Percentiles rank a stretch among this genome's conserved stretches.
phyloP scores from a whole-genome alignment of 805 yeast species.

The Grigorovia yakushimaensis region DNA sequence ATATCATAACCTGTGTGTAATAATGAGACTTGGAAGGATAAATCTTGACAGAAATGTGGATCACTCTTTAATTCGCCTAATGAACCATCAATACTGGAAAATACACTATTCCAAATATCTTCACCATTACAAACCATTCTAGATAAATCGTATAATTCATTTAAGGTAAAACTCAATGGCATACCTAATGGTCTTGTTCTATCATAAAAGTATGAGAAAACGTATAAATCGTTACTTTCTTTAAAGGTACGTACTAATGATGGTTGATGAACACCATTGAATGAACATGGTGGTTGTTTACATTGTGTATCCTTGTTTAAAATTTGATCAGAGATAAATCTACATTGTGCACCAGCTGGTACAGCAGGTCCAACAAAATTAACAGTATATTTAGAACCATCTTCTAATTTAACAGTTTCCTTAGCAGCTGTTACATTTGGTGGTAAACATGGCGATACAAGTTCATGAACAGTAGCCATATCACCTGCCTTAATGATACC shows the following conservation, averaged over 20 bases:
- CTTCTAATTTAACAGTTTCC: constrained; percentile 49
- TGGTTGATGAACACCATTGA: constrained; percentile 97
- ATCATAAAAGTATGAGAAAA: constrained; percentile 93
- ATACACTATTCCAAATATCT: constrained; percentile 56
- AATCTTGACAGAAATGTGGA: constrained; percentile 91
- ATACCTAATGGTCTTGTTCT: constrained; percentile 89
- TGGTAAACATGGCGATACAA: constrained; percentile 80
- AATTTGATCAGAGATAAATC: constrained; percentile 69
- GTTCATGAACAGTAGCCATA: constrained; percentile 34
- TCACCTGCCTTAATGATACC: constrained; percentile 32
- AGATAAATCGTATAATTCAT: constrained; percentile 76
- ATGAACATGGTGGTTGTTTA: constrained; percentile 73
- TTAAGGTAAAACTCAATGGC: constrained; percentile 81
- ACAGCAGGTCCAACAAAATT: constrained; percentile 55
- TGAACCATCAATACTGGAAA: constrained; percentile 59
- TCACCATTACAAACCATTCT: constrained; percentile 79
- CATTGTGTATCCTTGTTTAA: constrained; percentile 80
- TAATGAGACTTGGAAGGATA: constrained; percentile 81
- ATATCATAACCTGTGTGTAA: constrained; percentile 96
- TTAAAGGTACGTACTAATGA: constrained; percentile 72
- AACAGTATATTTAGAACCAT: constrained; percentile 40
- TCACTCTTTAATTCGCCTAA: constrained; percentile 57
- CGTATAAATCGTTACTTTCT: constrained; percentile 63
- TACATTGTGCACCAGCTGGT: constrained; percentile 76
- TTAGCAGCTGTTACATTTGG: constrained; percentile 56